Evolutionary conservation across 106 monocot genomes (phyloP), one percentile per base, ranked within the genome.

Genomic region (Dendrobium huoshanense): DNA sequence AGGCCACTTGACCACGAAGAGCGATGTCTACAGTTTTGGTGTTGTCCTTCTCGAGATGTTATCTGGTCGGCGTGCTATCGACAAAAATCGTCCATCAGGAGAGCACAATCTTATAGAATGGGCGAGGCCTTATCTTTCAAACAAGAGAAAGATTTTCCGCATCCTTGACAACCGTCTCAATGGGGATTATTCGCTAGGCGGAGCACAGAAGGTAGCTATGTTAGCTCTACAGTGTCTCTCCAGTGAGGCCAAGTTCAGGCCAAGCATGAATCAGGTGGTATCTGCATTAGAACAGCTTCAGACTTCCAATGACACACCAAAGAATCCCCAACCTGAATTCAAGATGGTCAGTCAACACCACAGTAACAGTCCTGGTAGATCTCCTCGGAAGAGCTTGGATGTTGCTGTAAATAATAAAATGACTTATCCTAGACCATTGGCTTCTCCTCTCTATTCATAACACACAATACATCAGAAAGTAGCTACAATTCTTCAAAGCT

Each of bases 21-120:
- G 96, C 76, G 96, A 96, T 42, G 91, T 93, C 22, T 96, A 93
- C 79, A 88, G 96, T 79, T 96, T 96, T n/a, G 96, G 96, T 2
- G 96, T 96, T 9, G 96, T 96, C 43, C 91, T 96, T 11, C 85
- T 96, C 15, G 96, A 96, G 67, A 87, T 96, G 90, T 31, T 96
- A 75, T 91, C 96, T 0, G 96, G 93, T 1, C 85, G 84, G 24
- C 88, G 96, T 4, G 91, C 91, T 5, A 45, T 96, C 0, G 96
- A 96, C 93, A 91, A 90, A 54, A 96, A 93, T 67, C 89, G 91
- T 16, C 96, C 96, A 9, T 55, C 84, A 0, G 90, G 93, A 13
- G 90, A 96, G 64, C 91, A 88, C 65, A 96, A 93, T 75, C 91
- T 96, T 7, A 93, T 96, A 9, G 96, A 93, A 29, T 96, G 93